Evolutionary conservation across 805 yeast genomes (phyloP), one percentile per base, ranked within the genome.

Genomic region (Metschnikowia santaceciliae): DNA sequence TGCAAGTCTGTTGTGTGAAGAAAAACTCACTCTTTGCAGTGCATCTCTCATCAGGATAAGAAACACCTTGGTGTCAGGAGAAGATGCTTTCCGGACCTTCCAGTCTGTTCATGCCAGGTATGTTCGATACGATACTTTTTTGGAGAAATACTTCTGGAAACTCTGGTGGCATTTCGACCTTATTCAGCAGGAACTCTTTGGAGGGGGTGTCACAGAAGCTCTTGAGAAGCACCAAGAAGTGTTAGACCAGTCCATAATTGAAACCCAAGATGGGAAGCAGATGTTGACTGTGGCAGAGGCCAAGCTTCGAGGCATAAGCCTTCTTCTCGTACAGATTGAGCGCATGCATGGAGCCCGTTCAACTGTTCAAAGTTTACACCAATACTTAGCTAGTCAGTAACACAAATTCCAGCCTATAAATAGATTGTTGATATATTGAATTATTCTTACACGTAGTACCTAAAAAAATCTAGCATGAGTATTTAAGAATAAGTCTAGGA

Each of bases 91-190:
- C 30, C 33, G 37, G 13, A 22, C 11, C n/a, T 53, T 53, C 23
- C 23, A 32, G 19, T 6, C 7, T 4, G 35, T 50, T n/a, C 35
- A 48, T 26, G 23, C 13, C 3, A 33, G 32, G 17, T 48, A 42
- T 35, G 48, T 23, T 3, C 23, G 19, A 6, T 15, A 41, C 32
- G 46, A 19, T 4, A 34, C 47, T 19, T 48, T 53, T 17, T 33
- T 53, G 47, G 42, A 43, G 26, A 42, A 35, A 15, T 53, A 53
- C 32, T 32, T 53, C 22, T 46, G 46, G 50, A 42, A 42, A 15
- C 38, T 53, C 2, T 42, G 52, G 46, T 23, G 42, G 40, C 54
- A 53, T 20, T 53, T 49, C 23, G 54, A 53, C n/a, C 7, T 35
- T 1, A 13, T 50, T 17, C 41, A 43, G 32, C 23, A 32, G 30